Conservation (phyloP, 306 rosid genomes). For the Castanea mollissima region DNA sequence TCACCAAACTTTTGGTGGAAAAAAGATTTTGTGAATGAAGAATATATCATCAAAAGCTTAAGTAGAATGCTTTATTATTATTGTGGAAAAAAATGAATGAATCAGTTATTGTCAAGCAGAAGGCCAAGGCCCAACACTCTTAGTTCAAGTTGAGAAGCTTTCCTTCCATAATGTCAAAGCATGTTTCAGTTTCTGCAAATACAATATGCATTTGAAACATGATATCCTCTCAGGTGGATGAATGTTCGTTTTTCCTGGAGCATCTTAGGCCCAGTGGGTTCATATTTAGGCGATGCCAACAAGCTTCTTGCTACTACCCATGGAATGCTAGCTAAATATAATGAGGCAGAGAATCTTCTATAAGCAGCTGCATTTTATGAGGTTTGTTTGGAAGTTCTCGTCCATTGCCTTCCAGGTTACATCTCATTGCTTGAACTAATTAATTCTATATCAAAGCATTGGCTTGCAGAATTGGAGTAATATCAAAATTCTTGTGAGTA, state of each 20-base stretch:
- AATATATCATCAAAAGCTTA: background rate
- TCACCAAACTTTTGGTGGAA: background rate
- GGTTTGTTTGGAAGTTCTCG: constrained; percentile 81
- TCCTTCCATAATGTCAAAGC: background rate
- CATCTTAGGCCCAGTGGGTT: constrained; percentile 38
- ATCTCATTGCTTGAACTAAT: constrained; percentile 16
- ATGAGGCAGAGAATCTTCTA: constrained; percentile 76
- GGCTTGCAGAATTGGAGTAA: background rate
- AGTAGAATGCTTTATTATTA: background rate
- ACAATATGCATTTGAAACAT: too few relatives aligned
- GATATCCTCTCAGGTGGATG: background rate
- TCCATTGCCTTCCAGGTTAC: constrained; percentile 70
- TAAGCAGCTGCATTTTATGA: constrained; percentile 91
- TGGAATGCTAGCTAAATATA: constrained; percentile 54
- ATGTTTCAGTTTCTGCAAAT: background rate
- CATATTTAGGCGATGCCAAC: constrained; percentile 87
- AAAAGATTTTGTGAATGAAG: background rate
- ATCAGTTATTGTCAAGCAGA: too few relatives aligned
- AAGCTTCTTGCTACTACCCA: constrained; percentile 62
- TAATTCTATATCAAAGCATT: constrained; percentile 6
- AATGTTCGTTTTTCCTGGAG: background rate
- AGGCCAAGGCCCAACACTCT: too few relatives aligned
- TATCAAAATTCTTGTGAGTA: constrained; percentile 6
- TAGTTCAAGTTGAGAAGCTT: too few relatives aligned
- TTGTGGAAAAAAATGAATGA: background rate